phyloP scores from a whole-genome alignment of 306 rosid species.

The Cicer chorassanicum region DNA sequence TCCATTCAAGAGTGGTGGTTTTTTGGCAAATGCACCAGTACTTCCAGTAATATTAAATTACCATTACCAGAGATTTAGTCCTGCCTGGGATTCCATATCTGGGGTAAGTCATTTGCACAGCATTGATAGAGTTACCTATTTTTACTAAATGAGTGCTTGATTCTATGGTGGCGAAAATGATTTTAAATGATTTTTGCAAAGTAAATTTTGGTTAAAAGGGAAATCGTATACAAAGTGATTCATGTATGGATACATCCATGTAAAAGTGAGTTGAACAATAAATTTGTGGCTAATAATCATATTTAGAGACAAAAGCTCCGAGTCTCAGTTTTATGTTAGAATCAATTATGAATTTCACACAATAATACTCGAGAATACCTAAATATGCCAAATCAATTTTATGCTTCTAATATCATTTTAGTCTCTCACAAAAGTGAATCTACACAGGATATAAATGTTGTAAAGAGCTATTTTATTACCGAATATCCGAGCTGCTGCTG shows the following conservation, averaged over 20 bases:
- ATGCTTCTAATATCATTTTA: background rate
- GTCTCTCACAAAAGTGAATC: background rate
- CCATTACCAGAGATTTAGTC: constrained; percentile 81
- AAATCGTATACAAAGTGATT: background rate
- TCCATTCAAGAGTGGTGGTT: constrained; percentile 96
- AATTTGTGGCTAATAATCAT: background rate
- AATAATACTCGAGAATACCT: background rate
- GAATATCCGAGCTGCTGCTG: background rate
- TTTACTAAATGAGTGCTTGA: background rate
- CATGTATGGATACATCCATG: background rate
- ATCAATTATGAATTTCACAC: background rate
- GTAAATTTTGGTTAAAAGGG: background rate
- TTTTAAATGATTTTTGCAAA: background rate
- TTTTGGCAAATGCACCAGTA: constrained; percentile 74
- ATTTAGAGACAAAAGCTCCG: background rate
- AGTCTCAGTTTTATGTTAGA: background rate
- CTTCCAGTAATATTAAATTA: constrained; percentile 83
- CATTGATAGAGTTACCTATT: background rate
- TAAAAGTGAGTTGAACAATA: background rate
- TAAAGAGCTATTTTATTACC: constrained; percentile 9
- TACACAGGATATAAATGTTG: background rate
- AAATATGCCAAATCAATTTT: background rate
- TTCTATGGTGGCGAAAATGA: background rate
- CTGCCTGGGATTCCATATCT: constrained; percentile 97
- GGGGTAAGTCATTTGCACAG: constrained; percentile 66